Conservation (phyloP, 2,329 filamentous ascomycete species). For the Xylariales sp. region DNA sequence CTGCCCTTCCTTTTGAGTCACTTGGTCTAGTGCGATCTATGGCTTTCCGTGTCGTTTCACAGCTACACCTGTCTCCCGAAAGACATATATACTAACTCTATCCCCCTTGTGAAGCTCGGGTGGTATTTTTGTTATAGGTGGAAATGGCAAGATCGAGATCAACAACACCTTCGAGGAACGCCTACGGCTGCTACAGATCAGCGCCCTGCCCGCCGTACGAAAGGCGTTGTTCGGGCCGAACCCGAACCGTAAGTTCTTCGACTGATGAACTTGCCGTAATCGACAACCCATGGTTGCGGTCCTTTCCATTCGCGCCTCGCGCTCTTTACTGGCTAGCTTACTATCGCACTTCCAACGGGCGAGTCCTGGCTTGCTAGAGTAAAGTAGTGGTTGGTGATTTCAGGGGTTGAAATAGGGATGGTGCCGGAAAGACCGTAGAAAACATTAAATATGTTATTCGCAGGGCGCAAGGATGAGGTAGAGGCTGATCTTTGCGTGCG, state of each 20-base stretch:
- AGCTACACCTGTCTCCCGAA: background rate
- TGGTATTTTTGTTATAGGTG: constrained; percentile 82
- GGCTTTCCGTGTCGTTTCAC: background rate
- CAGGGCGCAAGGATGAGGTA: constrained; percentile 10
- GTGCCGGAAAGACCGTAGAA: constrained; percentile 12
- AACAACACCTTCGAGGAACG: constrained; percentile 98
- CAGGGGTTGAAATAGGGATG: constrained; percentile 18
- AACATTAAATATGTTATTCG: constrained; percentile 15
- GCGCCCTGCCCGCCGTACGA: constrained; percentile 85
- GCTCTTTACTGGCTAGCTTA: constrained; percentile 2
- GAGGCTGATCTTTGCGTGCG: constrained; percentile 17
- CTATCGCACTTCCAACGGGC: background rate
- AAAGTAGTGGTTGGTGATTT: constrained; percentile 1
- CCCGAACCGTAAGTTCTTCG: constrained; percentile 93
- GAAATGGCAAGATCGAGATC: constrained; percentile 93
- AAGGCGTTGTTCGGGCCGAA: constrained; percentile 93
- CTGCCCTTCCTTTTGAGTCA: constrained; percentile 30
- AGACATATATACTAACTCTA: constrained; percentile 26
- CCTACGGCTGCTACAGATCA: constrained; percentile 83
- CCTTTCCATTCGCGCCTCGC: constrained; percentile 4
- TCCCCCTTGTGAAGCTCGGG: constrained; percentile 72
- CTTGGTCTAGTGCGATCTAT: background rate
- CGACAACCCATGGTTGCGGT: background rate
- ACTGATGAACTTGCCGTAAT: constrained; percentile 64
- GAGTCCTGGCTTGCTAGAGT: constrained; percentile 4